Base-by-base conservation (phyloP, 176 grass and related monocot species). In the Cenchrus purpureus region DNA sequence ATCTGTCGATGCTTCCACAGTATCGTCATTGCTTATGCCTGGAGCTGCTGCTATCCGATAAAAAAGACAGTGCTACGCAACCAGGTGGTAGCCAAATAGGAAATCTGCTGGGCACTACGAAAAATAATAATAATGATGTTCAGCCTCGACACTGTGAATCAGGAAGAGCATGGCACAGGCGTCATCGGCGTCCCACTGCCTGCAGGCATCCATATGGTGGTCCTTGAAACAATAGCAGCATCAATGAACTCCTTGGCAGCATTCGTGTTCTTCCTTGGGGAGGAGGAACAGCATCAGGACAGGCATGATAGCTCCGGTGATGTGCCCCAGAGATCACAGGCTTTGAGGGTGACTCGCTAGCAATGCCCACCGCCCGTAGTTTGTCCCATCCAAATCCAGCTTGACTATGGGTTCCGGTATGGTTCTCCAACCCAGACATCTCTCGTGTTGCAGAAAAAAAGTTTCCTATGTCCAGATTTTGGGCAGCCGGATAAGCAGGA, bases 241-340 rank as follows among this genome's bases (percentile, higher is more conserved):
- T 76, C 52, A 17, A 14, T 17, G 29, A 20, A 52, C 9, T 42
- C 34, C 53, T 76, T 76, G 17, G 16, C 53, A 42, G 52, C 52
- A 29, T 43, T 10, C 10, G 49, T n/a, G n/a, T n/a, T n/a, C n/a
- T n/a, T n/a, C n/a, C n/a, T n/a, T 3, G 2, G 46, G 16, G 77
- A 52, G 77, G 77, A 52, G 60, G 44, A 52, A 14, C 77, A 79
- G 59, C n/a, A 0, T 44, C 44, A 79, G 60, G 60, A 31, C 60
- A 65, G 60, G 59, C 13, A 15, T 8, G n/a, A n/a, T n/a, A n/a
- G n/a, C 8, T 28, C 45, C 60, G 9, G 77, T 51, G 77, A 79
- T 51, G 77, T 79, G 28, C 15, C 4, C 60, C 44, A 65, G 31
- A 79, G 77, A 49, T 14, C 28, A 65, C 6, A 45, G 45, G 44